These are phyloP conservation scores for Sporobolomyces roseus DNA, from an alignment of 768 basidiomycete genomes.

Conservation along the genomic window DNA sequence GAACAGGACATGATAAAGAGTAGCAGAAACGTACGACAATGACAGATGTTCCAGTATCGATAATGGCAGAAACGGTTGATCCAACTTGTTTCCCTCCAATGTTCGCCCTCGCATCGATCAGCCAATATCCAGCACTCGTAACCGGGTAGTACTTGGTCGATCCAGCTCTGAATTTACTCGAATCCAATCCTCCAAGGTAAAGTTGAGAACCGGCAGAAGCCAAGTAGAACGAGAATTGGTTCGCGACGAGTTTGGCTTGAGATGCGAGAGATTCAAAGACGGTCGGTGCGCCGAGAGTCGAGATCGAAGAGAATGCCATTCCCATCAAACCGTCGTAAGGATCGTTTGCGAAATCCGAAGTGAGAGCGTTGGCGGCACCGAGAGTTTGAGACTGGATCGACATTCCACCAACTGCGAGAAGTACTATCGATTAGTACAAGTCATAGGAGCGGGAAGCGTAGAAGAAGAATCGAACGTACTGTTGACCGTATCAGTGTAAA, in stretches of 20 bases:
- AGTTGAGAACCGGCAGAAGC: conserved; percentile 44
- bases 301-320: conserved; percentile 52
- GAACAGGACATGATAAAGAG: neutral
- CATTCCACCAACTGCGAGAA: conserved; percentile 50
- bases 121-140: conserved; percentile 49
- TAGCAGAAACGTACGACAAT: conserved; percentile 32
- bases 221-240: conserved; percentile 42
- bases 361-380: conserved; percentile 51
- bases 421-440: neutral
- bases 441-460: neutral
- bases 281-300: conserved; percentile 51
- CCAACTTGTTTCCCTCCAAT: conserved; percentile 45
- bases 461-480: conserved; percentile 1
- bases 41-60: conserved; percentile 44
- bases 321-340: conserved; percentile 44
- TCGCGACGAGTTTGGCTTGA: conserved; percentile 30
- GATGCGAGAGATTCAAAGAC: conserved; percentile 41
- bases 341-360: conserved; percentile 35
- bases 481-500: conserved; percentile 55
- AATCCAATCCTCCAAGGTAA: conserved; percentile 49
- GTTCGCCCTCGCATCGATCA: conserved; percentile 26
- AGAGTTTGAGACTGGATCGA: conserved; percentile 53
- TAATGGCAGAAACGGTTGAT: conserved; percentile 43
- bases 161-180: conserved; percentile 43
- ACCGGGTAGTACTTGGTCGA: conserved; percentile 48